phyloP scores from a whole-genome alignment of 108 stramenopile genomes.

The Nitzschia sp. region DNA sequence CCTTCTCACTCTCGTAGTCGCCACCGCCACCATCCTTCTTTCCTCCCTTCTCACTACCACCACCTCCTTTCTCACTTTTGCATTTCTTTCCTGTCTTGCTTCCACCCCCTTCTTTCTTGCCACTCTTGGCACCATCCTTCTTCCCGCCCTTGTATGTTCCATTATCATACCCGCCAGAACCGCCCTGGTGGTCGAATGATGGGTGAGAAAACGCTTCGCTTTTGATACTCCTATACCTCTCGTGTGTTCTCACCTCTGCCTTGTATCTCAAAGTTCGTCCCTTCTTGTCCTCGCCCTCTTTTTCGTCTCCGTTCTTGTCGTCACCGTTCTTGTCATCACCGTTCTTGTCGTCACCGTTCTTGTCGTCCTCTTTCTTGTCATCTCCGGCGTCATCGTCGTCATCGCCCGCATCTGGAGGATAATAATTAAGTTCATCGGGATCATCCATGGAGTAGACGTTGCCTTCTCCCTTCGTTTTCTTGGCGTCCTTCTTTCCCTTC shows the following conservation, averaged over 20 bases:
- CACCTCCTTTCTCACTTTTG: not conserved
- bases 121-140: too few species aligned
- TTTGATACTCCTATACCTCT: conserved; percentile 9
- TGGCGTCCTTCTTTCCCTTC: not conserved
- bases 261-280: not conserved
- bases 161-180: too few species aligned
- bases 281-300: not conserved
- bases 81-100: conserved; percentile 1
- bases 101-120: not conserved
- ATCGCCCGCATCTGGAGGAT: too few species aligned
- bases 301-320: conserved; percentile 1
- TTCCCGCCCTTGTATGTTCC: too few species aligned
- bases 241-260: not conserved
- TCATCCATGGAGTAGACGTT: not conserved
- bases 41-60: not conserved
- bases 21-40: conserved; percentile 13
- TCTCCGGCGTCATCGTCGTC: conserved; percentile 12
- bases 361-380: not conserved
- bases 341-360: too few species aligned
- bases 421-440: not conserved
- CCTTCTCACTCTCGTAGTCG: not conserved
- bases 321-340: too few species aligned
- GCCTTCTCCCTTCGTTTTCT: not conserved
- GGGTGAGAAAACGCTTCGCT: too few species aligned
- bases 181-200: too few species aligned